Evolutionary conservation across 192 early-diverging fungal species (phyloP), one percentile per base, ranked within the genome.

Genomic region (Coemansia biformis): DNA sequence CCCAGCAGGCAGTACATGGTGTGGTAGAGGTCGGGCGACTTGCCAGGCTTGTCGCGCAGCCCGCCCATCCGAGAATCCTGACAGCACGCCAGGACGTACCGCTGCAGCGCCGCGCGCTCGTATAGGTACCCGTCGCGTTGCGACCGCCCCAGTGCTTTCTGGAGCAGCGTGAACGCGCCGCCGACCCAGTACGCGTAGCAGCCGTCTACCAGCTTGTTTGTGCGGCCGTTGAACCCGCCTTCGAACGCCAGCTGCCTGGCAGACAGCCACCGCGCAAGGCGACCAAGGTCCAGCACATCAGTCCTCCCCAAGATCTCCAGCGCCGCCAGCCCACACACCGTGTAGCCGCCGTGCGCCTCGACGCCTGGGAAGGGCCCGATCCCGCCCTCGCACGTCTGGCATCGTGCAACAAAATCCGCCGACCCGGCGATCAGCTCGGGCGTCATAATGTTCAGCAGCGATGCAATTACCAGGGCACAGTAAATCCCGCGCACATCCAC

Each of bases 131-230:
- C 66, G 13, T 71, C 42, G 11, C 65, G 48, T 29, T 18, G 76
- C 23, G 60, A 59, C 59, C 22, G 78, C 61, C 34, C 78, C 78
- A 40, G 92, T 43, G 71, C 71, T 40, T 56, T 62, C 57, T 75
- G 71, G 21, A 75, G 34, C 13, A 99, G 47, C 1, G 87, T 81
- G 33, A 86, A 86, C 3, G 82, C 66, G 8, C 84, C 92, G 8
- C 91, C 92, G 24, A 86, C 80, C 96, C 96, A 99, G 57, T 92
- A 92, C 0, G 96, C 90, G 67, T 99, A 99, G 59, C 96, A 99
- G 0, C 93, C 96, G 67, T 99, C 96, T 0, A 99, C 96, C 0
- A 99, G 77, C 70, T 99, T 99, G 65, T 99, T 99, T 0, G 89
- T 86, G 33, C 96, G 75, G 6, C 96, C 96, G 46, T 89, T 89